Base-by-base conservation (phyloP, 495 filamentous ascomycete genomes). In the Hyaloscypha bicolor region DNA sequence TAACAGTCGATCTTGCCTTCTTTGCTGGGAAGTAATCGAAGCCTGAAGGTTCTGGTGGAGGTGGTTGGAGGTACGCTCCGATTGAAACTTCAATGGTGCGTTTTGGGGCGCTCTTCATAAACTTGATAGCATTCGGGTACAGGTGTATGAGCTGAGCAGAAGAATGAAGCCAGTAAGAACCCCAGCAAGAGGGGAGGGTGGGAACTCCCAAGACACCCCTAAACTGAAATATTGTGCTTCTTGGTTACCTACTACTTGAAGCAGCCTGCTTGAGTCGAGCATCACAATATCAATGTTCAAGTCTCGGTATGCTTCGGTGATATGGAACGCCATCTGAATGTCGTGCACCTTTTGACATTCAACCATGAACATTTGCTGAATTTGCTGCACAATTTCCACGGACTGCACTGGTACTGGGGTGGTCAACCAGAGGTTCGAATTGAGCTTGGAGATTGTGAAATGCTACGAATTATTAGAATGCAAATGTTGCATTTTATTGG, bases 381-480 rank as follows among this genome's bases (percentile, higher is more conserved):
- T 85, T 9, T 83, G 81, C 66, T 88, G 81, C 3, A 93, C 83
- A 30, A 93, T 85, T 19, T 78, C 74, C 59, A 88, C 76, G 2
- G 93, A 92, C 73, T 91, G 87, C 6, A 89, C 85, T 66, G 88
- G 85, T n/a, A 90, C 86, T 3, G 91, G 92, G 8, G 90, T 87
- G 14, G 96, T 87, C 11, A 90, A 82, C 8, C 96, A 77, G 68
- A 94, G 82, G 30, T 90, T 88, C 2, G 91, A 91, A 67, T 96
- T 92, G n/a, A 96, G 80, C 70, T 95, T 96, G 2, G 91, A 93
- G 31, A 93, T 86, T 4, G 90, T 92, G 30, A 96, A 37, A 96
- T 89, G 73, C 67, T 69, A 32, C 9, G 3, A 19, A 3, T 14
- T 30, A 39, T 9, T 57, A 69, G 67, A 12, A 16, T 22, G 19